A percentile compares a stretch with the other conserved stretches of the same genome.
Evolutionary conservation across 352 stramenopile species (phyloP).

Genomic region (Phytophthora nicotianae): DNA sequence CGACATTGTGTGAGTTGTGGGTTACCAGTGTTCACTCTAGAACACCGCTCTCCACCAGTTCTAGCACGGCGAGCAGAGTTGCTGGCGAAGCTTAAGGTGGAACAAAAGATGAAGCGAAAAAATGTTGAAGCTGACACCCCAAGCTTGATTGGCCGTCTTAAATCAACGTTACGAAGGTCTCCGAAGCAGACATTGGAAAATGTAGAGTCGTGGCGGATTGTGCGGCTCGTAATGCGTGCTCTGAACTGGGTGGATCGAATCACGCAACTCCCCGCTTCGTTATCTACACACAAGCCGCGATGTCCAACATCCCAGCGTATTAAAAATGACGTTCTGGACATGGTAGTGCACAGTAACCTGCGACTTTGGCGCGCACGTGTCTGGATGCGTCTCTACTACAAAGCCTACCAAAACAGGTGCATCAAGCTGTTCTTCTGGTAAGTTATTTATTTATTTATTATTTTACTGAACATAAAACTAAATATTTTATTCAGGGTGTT

Average conservation of each 20-base stretch:
- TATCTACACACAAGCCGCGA: slow-evolving; percentile 42
- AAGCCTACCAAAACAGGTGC: slow-evolving; percentile 77
- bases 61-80: slow-evolving; percentile 41
- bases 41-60: slow-evolving; percentile 33
- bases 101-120: slow-evolving; percentile 30
- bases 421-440: slow-evolving; percentile 81
- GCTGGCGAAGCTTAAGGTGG: slow-evolving; percentile 49
- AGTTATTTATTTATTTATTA: not conserved
- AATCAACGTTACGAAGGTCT: slow-evolving; percentile 22
- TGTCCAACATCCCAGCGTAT: slow-evolving; percentile 67
- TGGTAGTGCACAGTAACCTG: slow-evolving; percentile 76
- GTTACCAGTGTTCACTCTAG: slow-evolving; percentile 58
- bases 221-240: slow-evolving; percentile 13
- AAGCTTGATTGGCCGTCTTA: slow-evolving; percentile 38
- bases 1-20: slow-evolving; percentile 67
- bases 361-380: slow-evolving; percentile 70
- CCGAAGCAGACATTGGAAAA: slow-evolving; percentile 11
- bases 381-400: slow-evolving; percentile 74
- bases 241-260: slow-evolving; percentile 32
- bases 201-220: slow-evolving; percentile 19
- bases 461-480: not conserved
- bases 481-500: slow-evolving; percentile 45
- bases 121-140: slow-evolving; percentile 3
- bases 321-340: slow-evolving; percentile 50
- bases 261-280: slow-evolving; percentile 51